Evolutionary conservation across 495 filamentous ascomycete species (phyloP), one percentile per base, ranked within the genome.

Genomic region (Hypomontagnella monticulosa): DNA sequence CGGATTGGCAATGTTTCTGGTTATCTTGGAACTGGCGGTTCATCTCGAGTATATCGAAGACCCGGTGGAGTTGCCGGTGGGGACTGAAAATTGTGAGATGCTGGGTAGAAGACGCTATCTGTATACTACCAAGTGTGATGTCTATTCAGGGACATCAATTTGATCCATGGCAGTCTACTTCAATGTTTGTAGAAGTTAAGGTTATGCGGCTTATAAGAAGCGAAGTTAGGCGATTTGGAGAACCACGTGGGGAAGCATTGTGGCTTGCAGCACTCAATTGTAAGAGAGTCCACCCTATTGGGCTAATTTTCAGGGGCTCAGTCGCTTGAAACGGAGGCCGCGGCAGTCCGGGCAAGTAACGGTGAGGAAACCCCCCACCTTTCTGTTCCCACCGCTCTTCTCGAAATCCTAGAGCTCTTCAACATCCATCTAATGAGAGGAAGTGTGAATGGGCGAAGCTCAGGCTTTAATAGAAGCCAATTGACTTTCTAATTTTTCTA

Each of bases 361-460:
- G 23, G 51, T 43, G 38, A 27, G 14, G 16, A 53, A 27, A 27
- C 23, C 19, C 32, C 57, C 57, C 37, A 32, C 41, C 34, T 20
- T 52, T 18, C 23, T 38, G 14, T 38, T 34, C 37, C 58, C 48
- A 61, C 57, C 57, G 57, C 57, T 61, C 48, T 61, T 61, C 48
- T 33, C 10, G 3, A 57, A 34, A 38, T 37, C 18, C 23, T 10
- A 23, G 48, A 43, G 32, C 47, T 33, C 42, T 40, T 37, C 43
- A 2, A 46, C 44, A 3, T 7, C 34, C 44, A 3, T 7, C 34
- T 16, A 18, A 8, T 46, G 40, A 56, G n/a, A 56, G 27, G 40
- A 46, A 15, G 49, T 36, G 32, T 2, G 15, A 37, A 36, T 20
- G 32, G 5, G 18, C 33, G 36, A 32, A 41, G 15, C 38, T 37